Conservation (phyloP, 192 early-diverging fungal species). For the Fimicolochytrium jonesii region DNA sequence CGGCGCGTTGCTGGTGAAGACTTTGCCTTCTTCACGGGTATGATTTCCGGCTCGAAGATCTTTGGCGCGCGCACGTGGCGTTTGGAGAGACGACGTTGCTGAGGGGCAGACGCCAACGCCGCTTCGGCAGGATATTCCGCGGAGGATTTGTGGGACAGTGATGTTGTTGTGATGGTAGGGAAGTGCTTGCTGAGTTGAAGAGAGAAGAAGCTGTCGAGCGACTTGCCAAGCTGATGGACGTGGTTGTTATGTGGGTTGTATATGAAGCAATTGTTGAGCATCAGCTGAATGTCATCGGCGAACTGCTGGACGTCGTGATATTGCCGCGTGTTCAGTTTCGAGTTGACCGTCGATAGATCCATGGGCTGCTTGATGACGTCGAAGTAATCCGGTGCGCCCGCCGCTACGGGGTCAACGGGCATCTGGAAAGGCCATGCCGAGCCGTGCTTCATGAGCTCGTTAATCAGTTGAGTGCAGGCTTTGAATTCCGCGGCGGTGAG, state of each 20-base stretch:
- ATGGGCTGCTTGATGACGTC: constrained; percentile 68
- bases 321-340: constrained; percentile 42
- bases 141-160: neutral
- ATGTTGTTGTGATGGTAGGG: constrained; percentile 17
- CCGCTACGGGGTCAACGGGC: constrained; percentile 34
- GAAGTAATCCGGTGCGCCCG: constrained; percentile 63
- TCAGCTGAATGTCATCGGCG: constrained; percentile 61
- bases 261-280: constrained; percentile 65
- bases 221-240: constrained; percentile 26
- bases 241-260: constrained; percentile 66
- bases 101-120: neutral
- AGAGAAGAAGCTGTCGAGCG: constrained; percentile 27
- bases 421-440: constrained; percentile 30
- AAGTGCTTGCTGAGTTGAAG: constrained; percentile 17
- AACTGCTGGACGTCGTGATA: constrained; percentile 55
- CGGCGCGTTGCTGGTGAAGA: constrained; percentile 1
- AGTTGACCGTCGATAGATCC: constrained; percentile 68
- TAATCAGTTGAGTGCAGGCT: constrained; percentile 13
- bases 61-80: constrained; percentile 17
- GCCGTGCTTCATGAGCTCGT: constrained; percentile 20
- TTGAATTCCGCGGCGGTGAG: constrained; percentile 23
- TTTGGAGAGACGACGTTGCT: constrained; percentile 5
- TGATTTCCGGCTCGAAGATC: constrained; percentile 21
- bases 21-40: constrained; percentile 14
- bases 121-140: neutral